Evolutionary conservation across 176 grass and related monocot genomes (phyloP).

Genomic region (Carex pumila): DNA sequence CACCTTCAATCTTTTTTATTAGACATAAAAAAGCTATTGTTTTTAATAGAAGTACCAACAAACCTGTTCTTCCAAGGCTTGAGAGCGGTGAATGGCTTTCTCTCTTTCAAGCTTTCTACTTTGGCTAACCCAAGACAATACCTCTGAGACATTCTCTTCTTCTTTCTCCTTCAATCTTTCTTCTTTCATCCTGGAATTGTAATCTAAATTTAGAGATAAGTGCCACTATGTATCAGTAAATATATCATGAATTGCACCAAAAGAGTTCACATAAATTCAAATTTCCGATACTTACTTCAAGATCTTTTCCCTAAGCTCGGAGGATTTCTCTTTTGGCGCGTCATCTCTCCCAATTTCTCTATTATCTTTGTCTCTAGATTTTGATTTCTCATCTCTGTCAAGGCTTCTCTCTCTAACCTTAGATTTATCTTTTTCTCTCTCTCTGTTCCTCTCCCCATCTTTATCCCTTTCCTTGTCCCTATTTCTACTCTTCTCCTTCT

Average conservation of each 20-base stretch:
- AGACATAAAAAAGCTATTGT: background rate
- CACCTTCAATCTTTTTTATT: no score
- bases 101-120: constrained; percentile 73
- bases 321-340: background rate
- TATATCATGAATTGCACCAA: background rate
- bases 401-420: constrained; percentile 46
- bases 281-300: constrained; percentile 33
- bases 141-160: constrained; percentile 54
- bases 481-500: constrained; percentile 40
- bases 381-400: constrained; percentile 23
- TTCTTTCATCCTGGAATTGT: constrained; percentile 69
- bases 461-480: constrained; percentile 36
- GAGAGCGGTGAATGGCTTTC: constrained; percentile 66
- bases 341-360: constrained; percentile 14
- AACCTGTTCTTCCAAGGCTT: constrained; percentile 85
- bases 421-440: constrained; percentile 43
- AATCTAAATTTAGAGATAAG: constrained; percentile 45
- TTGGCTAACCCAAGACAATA: constrained; percentile 80
- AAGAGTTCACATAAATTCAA: background rate
- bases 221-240: constrained; percentile 19
- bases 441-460: constrained; percentile 31
- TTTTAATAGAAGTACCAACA: background rate
- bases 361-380: constrained; percentile 1
- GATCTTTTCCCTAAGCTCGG: constrained; percentile 52
- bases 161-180: constrained; percentile 74